A percentile compares a stretch with the other conserved stretches of the same genome.
Evolutionary conservation across 169 alveolate genomes (phyloP).

Genomic region (Miamiensis avidus): DNA sequence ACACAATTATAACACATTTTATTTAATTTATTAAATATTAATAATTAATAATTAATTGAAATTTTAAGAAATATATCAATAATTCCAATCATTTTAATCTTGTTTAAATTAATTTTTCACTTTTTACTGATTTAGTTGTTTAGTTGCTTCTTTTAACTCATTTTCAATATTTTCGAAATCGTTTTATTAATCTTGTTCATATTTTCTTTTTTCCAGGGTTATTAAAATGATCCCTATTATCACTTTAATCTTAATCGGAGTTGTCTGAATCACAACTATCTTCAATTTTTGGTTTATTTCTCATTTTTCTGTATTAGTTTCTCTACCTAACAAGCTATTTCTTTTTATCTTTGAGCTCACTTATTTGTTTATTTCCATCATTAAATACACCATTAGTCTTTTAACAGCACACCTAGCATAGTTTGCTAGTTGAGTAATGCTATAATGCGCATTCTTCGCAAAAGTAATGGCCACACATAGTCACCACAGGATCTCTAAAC

Average conservation of each 20-base stretch:
- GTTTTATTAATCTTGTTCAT: background rate
- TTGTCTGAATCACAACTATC: constrained; percentile 9
- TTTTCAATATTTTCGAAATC: background rate
- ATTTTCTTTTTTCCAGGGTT: constrained; percentile 10
- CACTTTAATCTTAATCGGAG: background rate
- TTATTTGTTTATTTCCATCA: constrained; percentile 49
- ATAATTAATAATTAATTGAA: too few relatives aligned
- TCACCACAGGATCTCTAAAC: constrained; percentile 89
- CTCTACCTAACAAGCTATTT: background rate
- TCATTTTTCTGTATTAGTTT: constrained; percentile 12
- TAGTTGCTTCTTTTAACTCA: too few relatives aligned
- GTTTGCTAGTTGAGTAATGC: constrained; percentile 75
- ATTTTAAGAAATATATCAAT: too few relatives aligned
- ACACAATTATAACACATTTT: too few relatives aligned
- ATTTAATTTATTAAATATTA: too few relatives aligned
- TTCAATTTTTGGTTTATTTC: constrained; percentile 35
- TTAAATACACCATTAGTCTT: constrained; percentile 90
- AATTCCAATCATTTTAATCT: too few relatives aligned
- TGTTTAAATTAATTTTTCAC: too few relatives aligned
- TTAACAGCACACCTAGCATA: constrained; percentile 86
- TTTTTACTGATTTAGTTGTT: too few relatives aligned
- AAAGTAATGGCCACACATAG: constrained; percentile 92
- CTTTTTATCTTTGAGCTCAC: background rate
- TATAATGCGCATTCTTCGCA: constrained; percentile 93
- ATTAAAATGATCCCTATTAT: constrained; percentile 9